phyloP scores from a whole-genome alignment of 2,329 filamentous ascomycete genomes.

The Calonectria ilicicola region DNA sequence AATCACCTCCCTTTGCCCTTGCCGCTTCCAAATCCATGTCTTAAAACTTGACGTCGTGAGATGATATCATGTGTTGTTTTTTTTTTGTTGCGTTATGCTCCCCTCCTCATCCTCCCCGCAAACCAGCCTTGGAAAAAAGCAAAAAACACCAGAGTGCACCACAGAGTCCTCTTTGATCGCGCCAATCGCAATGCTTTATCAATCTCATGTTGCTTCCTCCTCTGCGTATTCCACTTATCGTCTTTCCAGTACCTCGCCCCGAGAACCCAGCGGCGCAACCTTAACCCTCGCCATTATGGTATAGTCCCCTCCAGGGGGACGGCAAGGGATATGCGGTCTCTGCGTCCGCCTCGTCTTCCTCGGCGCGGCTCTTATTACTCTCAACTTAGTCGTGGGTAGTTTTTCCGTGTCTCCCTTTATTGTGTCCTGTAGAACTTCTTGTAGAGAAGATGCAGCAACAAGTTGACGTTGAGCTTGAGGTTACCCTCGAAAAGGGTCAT shows the following conservation, averaged over 20 bases:
- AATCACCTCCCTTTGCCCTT: conserved; percentile 25
- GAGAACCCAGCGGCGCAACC: background rate
- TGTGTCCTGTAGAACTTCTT: conserved; percentile 95
- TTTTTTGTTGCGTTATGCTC: conserved; percentile 29
- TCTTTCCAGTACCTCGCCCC: background rate
- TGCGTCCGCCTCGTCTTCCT: background rate
- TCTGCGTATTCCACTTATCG: background rate
- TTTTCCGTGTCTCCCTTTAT: conserved; percentile 47
- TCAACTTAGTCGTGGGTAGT: background rate
- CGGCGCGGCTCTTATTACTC: background rate
- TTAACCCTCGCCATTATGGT: background rate
- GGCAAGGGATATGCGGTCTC: background rate
- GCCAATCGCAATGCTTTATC: conserved; percentile 41
- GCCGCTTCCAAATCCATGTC: conserved; percentile 2
- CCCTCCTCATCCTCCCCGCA: conserved; percentile 30
- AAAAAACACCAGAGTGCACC: conserved; percentile 35
- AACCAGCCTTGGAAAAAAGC: conserved; percentile 35
- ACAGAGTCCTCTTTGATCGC: conserved; percentile 34
- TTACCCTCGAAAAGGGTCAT: conserved; percentile 92
- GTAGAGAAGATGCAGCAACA: conserved; percentile 96
- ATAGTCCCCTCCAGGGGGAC: conserved; percentile 20
- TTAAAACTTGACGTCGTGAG: conserved; percentile 34
- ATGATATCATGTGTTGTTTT: conserved; percentile 33
- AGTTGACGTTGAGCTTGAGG: conserved; percentile 92
- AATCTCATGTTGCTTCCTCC: conserved; percentile 19